Evolutionary conservation across 2,329 filamentous ascomycete genomes (phyloP), one percentile per base, ranked within the genome.

Genomic region (Penicillium hordei): DNA sequence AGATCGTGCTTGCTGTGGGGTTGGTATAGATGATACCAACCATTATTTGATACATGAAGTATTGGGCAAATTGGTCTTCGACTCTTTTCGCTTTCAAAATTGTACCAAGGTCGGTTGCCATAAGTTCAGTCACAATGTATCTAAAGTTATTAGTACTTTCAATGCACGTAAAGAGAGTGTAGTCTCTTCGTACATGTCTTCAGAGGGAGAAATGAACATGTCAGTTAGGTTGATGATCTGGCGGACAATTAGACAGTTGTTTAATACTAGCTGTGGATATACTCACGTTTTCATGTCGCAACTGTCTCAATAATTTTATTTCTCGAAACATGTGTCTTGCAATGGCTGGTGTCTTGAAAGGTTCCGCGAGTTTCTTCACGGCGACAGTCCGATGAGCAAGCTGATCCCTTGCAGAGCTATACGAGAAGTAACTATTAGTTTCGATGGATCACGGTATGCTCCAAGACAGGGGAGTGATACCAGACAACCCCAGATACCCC

Each of bases 301-400:
- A 82, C 72, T 97, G 93, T 82, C 97, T 97, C 71, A 97, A 82
- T 60, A 99, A 85, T 82, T 97, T 97, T 72, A 99, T 81, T 78
- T 99, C 94, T 72, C 94, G 88, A 76, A 97, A 97, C 66, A 94
- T 97, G 73, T 94, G 86, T 82, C 97, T 97, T 54, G 94, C 94
- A 48, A 99, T 83, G 58, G 97, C 93, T 0, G 93, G 92, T n/a
- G 94, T 97, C 83, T 92, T 96, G 79, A 99, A 99, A 8, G 94
- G 94, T 82, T 97, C 97, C 91, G 97, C 97, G 72, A 99, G 97
- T 85, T 99, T 99, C 85, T 99, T 99, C 74, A 99, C 92, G 59
- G 94, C 94, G 59, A 99, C 94, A 77, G 92, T 92, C 76, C 96
- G 92, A 76, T 86, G 90, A 57, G 93, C 96, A 76, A 99, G 91